Conservation (phyloP, 1,284 basidiomycete genomes). For the Nidula niveotomentosa region DNA sequence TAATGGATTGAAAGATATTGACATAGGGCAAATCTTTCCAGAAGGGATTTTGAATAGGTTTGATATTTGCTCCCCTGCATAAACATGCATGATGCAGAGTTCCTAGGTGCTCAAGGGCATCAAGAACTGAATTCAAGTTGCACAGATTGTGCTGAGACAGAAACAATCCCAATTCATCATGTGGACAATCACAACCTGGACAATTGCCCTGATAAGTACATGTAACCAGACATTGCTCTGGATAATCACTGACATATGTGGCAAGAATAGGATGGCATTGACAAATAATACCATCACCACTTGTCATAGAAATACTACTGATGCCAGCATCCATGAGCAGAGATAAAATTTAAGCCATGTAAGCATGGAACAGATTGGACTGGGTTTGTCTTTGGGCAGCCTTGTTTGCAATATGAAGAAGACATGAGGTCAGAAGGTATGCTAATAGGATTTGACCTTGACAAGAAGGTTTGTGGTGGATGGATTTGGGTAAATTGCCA, state of each 20-base stretch:
- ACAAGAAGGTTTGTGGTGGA: slow-evolving; percentile 30
- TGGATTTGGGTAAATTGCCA: slow-evolving; percentile 41
- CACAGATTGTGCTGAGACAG: no score
- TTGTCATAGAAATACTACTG: slow-evolving; percentile 11
- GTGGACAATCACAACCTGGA: no score
- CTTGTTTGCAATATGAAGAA: slow-evolving; percentile 29
- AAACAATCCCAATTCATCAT: no score
- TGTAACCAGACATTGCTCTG: slow-evolving; percentile 23
- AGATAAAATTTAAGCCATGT: slow-evolving; percentile 18
- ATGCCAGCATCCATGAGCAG: slow-evolving; percentile 12
- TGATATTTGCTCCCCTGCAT: slow-evolving; percentile 16
- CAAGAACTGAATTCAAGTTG: no score
- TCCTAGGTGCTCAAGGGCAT: no score
- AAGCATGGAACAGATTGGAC: slow-evolving; percentile 36
- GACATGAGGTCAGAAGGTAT: slow-evolving; percentile 34
- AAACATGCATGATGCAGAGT: no score
- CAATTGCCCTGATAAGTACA: no score
- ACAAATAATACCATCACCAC: slow-evolving; percentile 8
- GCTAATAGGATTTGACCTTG: slow-evolving; percentile 34
- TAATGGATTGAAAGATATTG: slow-evolving; percentile 26
- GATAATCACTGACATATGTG: slow-evolving; percentile 22
- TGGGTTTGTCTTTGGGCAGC: slow-evolving; percentile 22
- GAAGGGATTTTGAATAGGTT: slow-evolving; percentile 25
- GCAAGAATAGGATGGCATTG: slow-evolving; percentile 13
- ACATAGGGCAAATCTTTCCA: slow-evolving; percentile 26